Percentiles rank a stretch among this genome's conserved stretches.
Conservation (phyloP, 352 stramenopile genomes). For the Phytophthora pluvialis region DNA sequence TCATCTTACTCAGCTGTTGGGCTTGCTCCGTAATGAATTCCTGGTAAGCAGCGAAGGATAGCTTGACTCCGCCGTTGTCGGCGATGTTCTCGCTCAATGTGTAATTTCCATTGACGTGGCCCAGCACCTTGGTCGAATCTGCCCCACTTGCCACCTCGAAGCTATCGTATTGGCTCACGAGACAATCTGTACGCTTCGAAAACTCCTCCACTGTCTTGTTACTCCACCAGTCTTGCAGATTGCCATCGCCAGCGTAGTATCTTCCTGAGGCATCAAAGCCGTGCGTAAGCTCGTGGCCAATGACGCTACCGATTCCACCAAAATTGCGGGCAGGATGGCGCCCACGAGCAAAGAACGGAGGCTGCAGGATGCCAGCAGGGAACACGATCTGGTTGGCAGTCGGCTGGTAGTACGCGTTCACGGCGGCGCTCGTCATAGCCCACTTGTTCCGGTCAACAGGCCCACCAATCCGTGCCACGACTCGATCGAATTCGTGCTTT, state of each 20-base stretch:
- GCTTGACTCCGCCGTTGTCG: slow-evolving; percentile 81
- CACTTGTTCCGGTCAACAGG: slow-evolving; percentile 74
- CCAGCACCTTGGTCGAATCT: slow-evolving; percentile 52
- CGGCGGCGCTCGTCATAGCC: slow-evolving; percentile 92
- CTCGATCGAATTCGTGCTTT: slow-evolving; percentile 52
- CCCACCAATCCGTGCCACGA: slow-evolving; percentile 43
- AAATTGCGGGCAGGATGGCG: slow-evolving; percentile 92
- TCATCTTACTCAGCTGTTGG: slow-evolving; percentile 26
- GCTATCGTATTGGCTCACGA: slow-evolving; percentile 67
- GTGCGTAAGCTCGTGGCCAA: slow-evolving; percentile 97
- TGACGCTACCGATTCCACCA: slow-evolving; percentile 92
- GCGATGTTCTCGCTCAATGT: slow-evolving; percentile 87
- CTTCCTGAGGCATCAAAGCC: slow-evolving; percentile 94
- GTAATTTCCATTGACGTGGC: slow-evolving; percentile 78
- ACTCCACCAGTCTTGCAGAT: slow-evolving; percentile 95
- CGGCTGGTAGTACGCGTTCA: slow-evolving; percentile 92
- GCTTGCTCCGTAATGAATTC: slow-evolving; percentile 36
- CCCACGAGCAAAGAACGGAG: slow-evolving; percentile 91
- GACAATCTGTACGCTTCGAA: slow-evolving; percentile 53
- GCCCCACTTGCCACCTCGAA: slow-evolving; percentile 54
- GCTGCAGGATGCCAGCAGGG: slow-evolving; percentile 94
- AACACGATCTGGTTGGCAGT: slow-evolving; percentile 94
- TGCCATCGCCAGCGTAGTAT: slow-evolving; percentile 90
- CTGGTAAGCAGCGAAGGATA: slow-evolving; percentile 72
- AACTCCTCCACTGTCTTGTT: slow-evolving; percentile 85